Evolutionary conservation across 495 filamentous ascomycete genomes (phyloP), one percentile per base, ranked within the genome.

Genomic region (Parachaetomium inaequale): DNA sequence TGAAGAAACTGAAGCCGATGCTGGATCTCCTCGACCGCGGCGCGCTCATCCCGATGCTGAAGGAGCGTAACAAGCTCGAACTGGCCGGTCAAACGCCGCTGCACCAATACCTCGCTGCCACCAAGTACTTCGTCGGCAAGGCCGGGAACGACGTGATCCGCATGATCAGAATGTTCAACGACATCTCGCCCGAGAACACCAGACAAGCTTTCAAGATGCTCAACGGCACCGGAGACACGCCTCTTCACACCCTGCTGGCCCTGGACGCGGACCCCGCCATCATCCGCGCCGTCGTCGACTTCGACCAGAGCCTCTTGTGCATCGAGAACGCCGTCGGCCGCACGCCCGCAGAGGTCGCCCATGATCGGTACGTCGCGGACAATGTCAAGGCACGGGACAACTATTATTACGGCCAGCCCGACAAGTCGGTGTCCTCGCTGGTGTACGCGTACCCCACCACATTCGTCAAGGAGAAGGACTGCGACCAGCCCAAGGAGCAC

Each of bases 301-400:
- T 77, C 32, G 79, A 83, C 15, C 83, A 85, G 1, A 78, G 77
- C 38, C 75, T 90, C 0, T 70, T 91, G 0, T 78, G 82, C 66
- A 80, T 83, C 38, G 89, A 92, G 65, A 91, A 89, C 65, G 80
- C 87, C 0, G 87, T 85, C 0, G 89, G 88, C 12, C 80, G 79
- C 12, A 93, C 88, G 3, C 84, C 88, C 0, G 71, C 79, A 23
- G 88, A 93, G 58, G 77, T 91, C 42, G 83, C 85, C 2, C 78
- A 81, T 34, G 83, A 85, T 55, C 65, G 71, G 3, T 83, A 81
- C 73, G 66, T 84, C 21, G 38, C 70, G 2, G 55, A 61, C 28
- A 62, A 42, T 1, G 45, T 65, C 25, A 50, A 43, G 12, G 26
- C 4, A 1, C 34, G 3, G 8, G n/a, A 25, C 10, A 19, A 19